Evolutionary conservation across 495 filamentous ascomycete genomes (phyloP), one percentile per base, ranked within the genome.

Genomic region (Aspergillus cavernicola): DNA sequence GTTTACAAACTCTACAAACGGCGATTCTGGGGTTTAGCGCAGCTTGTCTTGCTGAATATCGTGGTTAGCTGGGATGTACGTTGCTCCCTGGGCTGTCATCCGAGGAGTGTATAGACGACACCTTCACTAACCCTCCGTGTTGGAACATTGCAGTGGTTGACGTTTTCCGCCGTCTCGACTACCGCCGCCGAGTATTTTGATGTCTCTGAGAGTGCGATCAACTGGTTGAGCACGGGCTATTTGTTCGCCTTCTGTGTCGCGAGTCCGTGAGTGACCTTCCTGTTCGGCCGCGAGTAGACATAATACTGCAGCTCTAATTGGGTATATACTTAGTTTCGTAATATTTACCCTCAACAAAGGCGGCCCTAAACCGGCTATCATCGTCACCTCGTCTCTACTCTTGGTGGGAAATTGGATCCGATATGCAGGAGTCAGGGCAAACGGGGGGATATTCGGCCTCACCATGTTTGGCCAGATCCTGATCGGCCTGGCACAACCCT

Each of bases 381-480:
- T 95, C 38, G 76, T 66, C 33, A 79, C 89, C 3, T 86, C 89
- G 12, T 62, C 82, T 4, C 79, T 98, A 15, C 74, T 90, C 13
- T 77, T 97, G 2, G 59, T 84, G 1, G 93, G 92, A 1, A 96
- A 95, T 72, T 96, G 92, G 90, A 83, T 98, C 59, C 86, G 93
- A 53, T 96, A 92, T 72, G 89, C 80, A 1, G 90, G 90, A 52
- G 85, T 88, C 4, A 78, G 78, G 58, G 74, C 81, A 1, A 69
- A 72, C 28, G 71, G 71, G 11, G 82, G 80, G 19, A 79, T 80
- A 31, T 96, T 89, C 59, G 84, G 86, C 9, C 77, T 88, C 18
- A 86, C 89, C 37, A 89, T 97, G 86, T 86, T 96, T 66, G 93
- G 92, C n/a, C 93, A 98, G 72, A 86, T 97, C 69, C 70, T 98